These are phyloP conservation scores for Lactifluus hygrophoroides DNA, from an alignment of 768 basidiomycete species.

Conservation along the genomic window DNA sequence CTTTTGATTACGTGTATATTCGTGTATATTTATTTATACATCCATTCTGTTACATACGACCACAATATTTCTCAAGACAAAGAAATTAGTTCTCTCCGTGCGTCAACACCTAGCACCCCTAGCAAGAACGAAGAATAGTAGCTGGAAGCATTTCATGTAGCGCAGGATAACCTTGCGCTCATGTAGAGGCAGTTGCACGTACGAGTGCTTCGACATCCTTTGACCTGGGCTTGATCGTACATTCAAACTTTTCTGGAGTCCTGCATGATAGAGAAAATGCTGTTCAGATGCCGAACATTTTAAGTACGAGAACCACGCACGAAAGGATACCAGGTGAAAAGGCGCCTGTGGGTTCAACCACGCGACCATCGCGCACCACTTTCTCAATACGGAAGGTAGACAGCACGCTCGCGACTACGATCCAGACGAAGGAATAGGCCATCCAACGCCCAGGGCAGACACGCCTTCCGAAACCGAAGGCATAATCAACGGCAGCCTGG, in stretches of 20 bases:
- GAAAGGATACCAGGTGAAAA: slow-evolving; percentile 19
- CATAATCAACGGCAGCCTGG: slow-evolving; percentile 14
- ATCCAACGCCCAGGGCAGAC: slow-evolving; percentile 22
- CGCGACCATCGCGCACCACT: slow-evolving; percentile 16
- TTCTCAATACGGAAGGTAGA: slow-evolving; percentile 18
- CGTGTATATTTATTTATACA: too few relatives aligned
- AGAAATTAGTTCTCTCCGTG: too few relatives aligned
- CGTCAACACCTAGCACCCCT: too few relatives aligned
- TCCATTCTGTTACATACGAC: not conserved
- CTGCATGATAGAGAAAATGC: not conserved
- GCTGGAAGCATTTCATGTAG: not conserved
- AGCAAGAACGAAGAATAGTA: not conserved
- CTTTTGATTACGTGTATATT: too few relatives aligned
- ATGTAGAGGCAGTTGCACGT: slow-evolving; percentile 6
- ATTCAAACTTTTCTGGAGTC: slow-evolving; percentile 19
- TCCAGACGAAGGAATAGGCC: slow-evolving; percentile 18
- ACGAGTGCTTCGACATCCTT: slow-evolving; percentile 17
- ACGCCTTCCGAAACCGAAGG: slow-evolving; percentile 22
- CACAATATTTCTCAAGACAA: not conserved
- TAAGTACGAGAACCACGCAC: slow-evolving; percentile 2
- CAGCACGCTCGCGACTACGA: slow-evolving; percentile 19
- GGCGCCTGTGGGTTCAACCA: slow-evolving; percentile 15
- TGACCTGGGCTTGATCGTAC: slow-evolving; percentile 14
- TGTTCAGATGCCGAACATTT: not conserved
- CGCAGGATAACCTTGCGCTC: not conserved